Percentiles rank a stretch among this genome's conserved stretches.
Evolutionary conservation across 208 protist genomes (phyloP).

Genomic region (Trypanosoma brucei): DNA sequence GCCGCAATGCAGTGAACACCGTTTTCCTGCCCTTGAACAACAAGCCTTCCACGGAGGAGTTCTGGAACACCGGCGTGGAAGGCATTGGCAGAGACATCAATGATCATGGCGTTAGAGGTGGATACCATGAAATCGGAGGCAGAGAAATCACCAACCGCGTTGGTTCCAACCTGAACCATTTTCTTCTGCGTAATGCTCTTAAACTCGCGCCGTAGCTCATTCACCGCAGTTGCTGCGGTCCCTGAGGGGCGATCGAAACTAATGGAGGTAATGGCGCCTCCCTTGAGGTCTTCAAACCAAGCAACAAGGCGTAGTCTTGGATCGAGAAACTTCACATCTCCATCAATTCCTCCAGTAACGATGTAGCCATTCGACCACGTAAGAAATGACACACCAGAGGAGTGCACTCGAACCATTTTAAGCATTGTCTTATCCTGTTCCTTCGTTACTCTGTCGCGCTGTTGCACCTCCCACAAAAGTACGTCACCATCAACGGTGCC

Average conservation of each 20-base stretch:
- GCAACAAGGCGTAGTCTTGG: slow-evolving; percentile 89
- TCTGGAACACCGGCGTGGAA: slow-evolving; percentile 69
- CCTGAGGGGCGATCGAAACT: slow-evolving; percentile 71
- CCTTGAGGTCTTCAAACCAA: slow-evolving; percentile 95
- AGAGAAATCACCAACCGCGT: slow-evolving; percentile 57
- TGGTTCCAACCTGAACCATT: slow-evolving; percentile 31
- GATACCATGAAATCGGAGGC: slow-evolving; percentile 90
- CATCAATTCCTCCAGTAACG: slow-evolving; percentile 92
- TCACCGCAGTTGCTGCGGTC: slow-evolving; percentile 15
- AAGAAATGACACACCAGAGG: slow-evolving; percentile 71
- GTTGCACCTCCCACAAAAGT: slow-evolving; percentile 85
- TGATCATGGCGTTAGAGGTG: slow-evolving; percentile 88
- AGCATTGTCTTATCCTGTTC: slow-evolving; percentile 86
- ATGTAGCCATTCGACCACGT: slow-evolving; percentile 74
- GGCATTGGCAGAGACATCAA: slow-evolving; percentile 71
- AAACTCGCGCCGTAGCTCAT: slow-evolving; percentile 32
- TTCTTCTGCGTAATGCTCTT: slow-evolving; percentile 34
- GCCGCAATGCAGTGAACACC: slow-evolving; percentile 75
- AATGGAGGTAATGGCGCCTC: slow-evolving; percentile 89
- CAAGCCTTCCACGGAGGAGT: slow-evolving; percentile 63
- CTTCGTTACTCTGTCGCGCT: slow-evolving; percentile 72
- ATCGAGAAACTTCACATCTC: slow-evolving; percentile 94
- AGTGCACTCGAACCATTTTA: slow-evolving; percentile 91
- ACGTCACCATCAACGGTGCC: slow-evolving; percentile 92
- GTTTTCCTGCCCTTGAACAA: slow-evolving; percentile 89